Base-by-base conservation (phyloP, 2,329 filamentous ascomycete species). In the Pezicula carpinea region DNA sequence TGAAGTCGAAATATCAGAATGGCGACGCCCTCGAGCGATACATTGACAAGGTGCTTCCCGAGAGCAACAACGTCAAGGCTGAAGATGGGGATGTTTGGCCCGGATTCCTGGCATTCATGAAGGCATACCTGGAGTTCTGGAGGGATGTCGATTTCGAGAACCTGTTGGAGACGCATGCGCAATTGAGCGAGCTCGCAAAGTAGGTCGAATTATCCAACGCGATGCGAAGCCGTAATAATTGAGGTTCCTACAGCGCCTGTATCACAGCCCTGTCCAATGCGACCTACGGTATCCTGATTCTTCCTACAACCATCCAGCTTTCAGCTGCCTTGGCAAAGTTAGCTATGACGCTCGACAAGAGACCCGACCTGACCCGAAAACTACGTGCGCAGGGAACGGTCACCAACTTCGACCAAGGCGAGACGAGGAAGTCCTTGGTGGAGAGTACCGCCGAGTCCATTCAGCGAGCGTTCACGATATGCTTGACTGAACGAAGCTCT, bases 401-500 rank as follows among this genome's bases (percentile, higher is more conserved):
- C 26, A 60, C 67, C 11, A 72, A 78, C 13, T 74, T 74, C 7
- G 77, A 77, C 31, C 76, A 79, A 45, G 84, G 82, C 19, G 82
- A 85, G 44, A 80, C 83, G 56, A 80, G 87, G 56, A 90, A 83
- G 62, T 81, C 89, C 2, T 77, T 96, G 34, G 89, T 92, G 10
- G 92, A 96, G 65, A 82, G 85, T 21, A 90, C 90, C 2, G 90
- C 89, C 15, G 92, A 96, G 61, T 86, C 89, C 43, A 87, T 96
- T 49, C 86, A 95, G 51, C 87, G 90, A 63, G 89, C 91, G 18
- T 96, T 96, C 62, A 93, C 89, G 10, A 89, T 89, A 33, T 96
- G 92, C 54, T 70, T 96, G 29, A 90, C 87, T 4, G 90, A 96
- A 63, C 80, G 89, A 41, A 84, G 80, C 1, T 82, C 82, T 15